Conservation (phyloP, 169 alveolate species). For the Plasmodium adleri region DNA sequence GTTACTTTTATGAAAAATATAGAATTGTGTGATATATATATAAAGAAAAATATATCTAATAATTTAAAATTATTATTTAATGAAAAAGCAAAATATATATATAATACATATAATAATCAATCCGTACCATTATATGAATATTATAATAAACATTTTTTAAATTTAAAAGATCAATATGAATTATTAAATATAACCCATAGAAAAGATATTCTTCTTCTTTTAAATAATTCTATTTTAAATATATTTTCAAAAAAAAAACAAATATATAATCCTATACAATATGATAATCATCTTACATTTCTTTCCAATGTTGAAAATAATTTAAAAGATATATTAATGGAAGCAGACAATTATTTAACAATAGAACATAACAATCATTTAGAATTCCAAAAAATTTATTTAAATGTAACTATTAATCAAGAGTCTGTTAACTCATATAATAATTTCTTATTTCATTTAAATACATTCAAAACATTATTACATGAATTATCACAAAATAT, state of each 20-base stretch:
- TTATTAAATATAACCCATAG: conserved; percentile 38
- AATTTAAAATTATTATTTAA: conserved; percentile 44
- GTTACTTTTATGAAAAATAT: conserved; percentile 31
- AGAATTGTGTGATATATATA: conserved; percentile 36
- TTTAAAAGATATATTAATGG: conserved; percentile 40
- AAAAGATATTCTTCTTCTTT: conserved; percentile 24
- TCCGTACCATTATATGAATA: background rate
- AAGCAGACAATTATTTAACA: conserved; percentile 30
- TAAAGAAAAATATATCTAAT: conserved; percentile 37
- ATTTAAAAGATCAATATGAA: conserved; percentile 48
- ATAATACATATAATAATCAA: conserved; percentile 22
- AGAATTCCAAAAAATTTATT: conserved; percentile 49
- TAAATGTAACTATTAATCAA: conserved; percentile 45
- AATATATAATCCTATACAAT: conserved; percentile 12
- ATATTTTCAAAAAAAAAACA: conserved; percentile 26
- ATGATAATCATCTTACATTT: conserved; percentile 9
- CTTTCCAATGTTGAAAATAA: conserved; percentile 21
- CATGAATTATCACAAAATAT: conserved; percentile 21
- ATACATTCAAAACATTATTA: conserved; percentile 24
- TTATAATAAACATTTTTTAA: conserved; percentile 8
- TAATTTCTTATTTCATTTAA: conserved; percentile 40
- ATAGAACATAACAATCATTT: conserved; percentile 42
- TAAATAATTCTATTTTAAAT: conserved; percentile 24
- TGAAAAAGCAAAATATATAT: conserved; percentile 38
- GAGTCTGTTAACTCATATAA: conserved; percentile 69